Percentiles rank a stretch among this genome's conserved stretches.
These are phyloP conservation scores for Ophiostoma ulmi DNA, from an alignment of 2,329 filamentous ascomycete species.

Conservation along the genomic window DNA sequence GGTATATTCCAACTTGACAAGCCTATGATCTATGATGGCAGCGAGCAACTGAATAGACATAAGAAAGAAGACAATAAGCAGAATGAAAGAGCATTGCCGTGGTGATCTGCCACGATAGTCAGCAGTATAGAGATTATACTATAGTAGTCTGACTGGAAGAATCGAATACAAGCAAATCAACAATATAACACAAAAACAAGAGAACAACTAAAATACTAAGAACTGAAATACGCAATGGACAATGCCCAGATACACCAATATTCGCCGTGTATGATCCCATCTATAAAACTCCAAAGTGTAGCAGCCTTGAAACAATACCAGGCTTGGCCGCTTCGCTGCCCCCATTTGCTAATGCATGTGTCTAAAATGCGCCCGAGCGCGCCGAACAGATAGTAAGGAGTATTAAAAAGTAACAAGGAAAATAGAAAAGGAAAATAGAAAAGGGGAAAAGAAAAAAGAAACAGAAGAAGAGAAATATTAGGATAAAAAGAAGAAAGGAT, in stretches of 20 bases:
- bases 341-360: constrained; percentile 10
- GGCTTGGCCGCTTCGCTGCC: constrained; percentile 2
- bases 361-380: constrained; percentile 2
- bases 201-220: not conserved
- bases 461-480: not conserved
- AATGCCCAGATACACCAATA: constrained; percentile 7
- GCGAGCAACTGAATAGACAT: not conserved
- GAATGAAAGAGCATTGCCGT: not conserved
- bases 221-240: not conserved
- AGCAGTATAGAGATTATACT: not conserved
- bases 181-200: not conserved
- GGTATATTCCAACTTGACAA: not conserved
- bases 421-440: not conserved
- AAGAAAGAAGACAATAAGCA: not conserved
- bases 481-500: not conserved
- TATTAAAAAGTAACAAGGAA: not conserved
- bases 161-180: not conserved
- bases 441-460: not conserved
- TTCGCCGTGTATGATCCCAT: constrained; percentile 18
- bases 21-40: not conserved
- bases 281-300: constrained; percentile 5
- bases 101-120: not conserved
- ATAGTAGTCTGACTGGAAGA: not conserved
- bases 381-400: not conserved
- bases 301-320: constrained; percentile 2